A percentile compares a stretch with the other conserved stretches of the same genome.
Evolutionary conservation across 169 alveolate genomes (phyloP).

Genomic region (Plasmodium berghei): DNA sequence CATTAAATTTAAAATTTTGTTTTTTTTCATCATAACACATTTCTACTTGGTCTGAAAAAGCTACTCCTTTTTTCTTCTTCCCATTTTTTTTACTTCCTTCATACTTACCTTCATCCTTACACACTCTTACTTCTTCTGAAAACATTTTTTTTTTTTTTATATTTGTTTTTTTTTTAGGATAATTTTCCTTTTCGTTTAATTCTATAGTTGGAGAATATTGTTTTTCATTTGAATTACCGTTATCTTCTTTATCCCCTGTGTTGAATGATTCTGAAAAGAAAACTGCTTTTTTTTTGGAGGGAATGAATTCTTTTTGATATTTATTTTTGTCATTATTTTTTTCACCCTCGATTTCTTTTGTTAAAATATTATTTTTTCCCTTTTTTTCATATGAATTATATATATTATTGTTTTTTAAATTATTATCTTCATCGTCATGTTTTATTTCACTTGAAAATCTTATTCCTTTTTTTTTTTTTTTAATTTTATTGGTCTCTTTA

Average conservation of each 20-base stretch:
- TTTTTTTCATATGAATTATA: background rate
- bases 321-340: constrained; percentile 3
- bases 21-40: constrained; percentile 6
- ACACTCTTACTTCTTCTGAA: constrained; percentile 38
- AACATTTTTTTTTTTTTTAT: constrained; percentile 54
- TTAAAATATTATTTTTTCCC: no score
- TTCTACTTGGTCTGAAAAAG: constrained; percentile 15
- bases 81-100: constrained; percentile 11
- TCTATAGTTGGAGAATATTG: constrained; percentile 9
- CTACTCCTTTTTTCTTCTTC: constrained; percentile 26
- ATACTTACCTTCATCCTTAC: background rate
- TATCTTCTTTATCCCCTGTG: background rate
- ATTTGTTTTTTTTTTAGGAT: constrained; percentile 12
- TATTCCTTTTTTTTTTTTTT: constrained; percentile 51
- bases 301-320: no score
- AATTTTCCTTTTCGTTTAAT: constrained; percentile 1
- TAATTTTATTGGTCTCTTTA: constrained; percentile 1
- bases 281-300: constrained; percentile 4
- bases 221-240: background rate
- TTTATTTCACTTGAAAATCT: constrained; percentile 32
- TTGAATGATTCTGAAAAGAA: constrained; percentile 11
- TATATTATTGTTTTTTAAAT: background rate
- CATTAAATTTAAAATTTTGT: constrained; percentile 9
- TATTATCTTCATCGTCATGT: constrained; percentile 10
- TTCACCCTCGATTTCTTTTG: background rate